These are phyloP conservation scores for Lophiotrema nucula DNA, from an alignment of 495 filamentous ascomycete genomes.

Conservation along the genomic window DNA sequence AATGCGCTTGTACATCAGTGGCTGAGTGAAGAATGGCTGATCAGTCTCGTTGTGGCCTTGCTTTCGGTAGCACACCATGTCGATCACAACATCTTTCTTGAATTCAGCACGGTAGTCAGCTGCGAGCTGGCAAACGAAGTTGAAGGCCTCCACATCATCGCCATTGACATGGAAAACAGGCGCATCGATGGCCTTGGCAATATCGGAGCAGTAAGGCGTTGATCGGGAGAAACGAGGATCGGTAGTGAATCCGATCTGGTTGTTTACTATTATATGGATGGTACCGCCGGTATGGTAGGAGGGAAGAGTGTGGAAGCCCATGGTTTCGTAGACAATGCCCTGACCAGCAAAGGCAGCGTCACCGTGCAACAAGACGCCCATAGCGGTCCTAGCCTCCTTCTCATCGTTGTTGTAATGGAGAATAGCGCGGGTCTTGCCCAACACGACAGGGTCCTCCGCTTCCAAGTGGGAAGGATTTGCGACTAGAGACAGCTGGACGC, in stretches of 20 bases:
- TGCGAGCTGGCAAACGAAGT: slow-evolving; percentile 95
- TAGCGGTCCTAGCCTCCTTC: slow-evolving; percentile 77
- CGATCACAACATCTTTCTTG: slow-evolving; percentile 94
- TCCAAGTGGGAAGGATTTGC: slow-evolving; percentile 98
- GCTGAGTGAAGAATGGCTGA: slow-evolving; percentile 99
- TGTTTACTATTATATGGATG: slow-evolving; percentile 96
- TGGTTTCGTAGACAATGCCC: slow-evolving; percentile 96
- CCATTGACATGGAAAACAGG: slow-evolving; percentile 99
- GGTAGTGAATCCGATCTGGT: slow-evolving; percentile 99
- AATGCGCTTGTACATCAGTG: slow-evolving; percentile 98
- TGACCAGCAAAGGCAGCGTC: slow-evolving; percentile 96
- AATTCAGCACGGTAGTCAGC: slow-evolving; percentile 97
- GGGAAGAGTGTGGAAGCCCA: slow-evolving; percentile 93
- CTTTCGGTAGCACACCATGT: slow-evolving; percentile 98
- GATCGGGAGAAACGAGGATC: slow-evolving; percentile 96
- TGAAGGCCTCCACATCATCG: slow-evolving; percentile 96
- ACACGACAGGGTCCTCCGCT: slow-evolving; percentile 95
- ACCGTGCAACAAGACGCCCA: slow-evolving; percentile 94
- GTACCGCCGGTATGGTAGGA: slow-evolving; percentile 97
- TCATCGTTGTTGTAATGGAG: slow-evolving; percentile 99
- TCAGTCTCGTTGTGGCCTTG: slow-evolving; percentile 99
- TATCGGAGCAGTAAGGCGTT: slow-evolving; percentile 97
- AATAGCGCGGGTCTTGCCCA: slow-evolving; percentile 95
- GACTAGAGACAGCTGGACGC: slow-evolving; percentile 94
- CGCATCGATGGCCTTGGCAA: slow-evolving; percentile 96